phyloP scores from a whole-genome alignment of 306 rosid genomes.

The Quercus aquifolioides region DNA sequence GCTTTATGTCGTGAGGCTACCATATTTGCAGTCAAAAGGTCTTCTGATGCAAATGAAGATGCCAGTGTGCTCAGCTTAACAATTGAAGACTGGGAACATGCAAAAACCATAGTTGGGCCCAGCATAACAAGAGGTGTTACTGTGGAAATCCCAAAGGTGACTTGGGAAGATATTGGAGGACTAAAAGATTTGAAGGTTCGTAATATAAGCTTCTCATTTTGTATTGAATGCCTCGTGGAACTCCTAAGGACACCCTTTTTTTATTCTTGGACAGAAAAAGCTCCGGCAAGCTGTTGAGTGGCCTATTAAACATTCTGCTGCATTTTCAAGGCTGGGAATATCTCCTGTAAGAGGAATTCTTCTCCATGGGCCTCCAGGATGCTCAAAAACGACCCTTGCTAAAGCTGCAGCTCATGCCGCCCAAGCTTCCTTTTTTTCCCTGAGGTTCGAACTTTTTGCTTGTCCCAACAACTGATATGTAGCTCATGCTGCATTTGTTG shows the following conservation, averaged over 20 bases:
- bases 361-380: slow-evolving; percentile 96
- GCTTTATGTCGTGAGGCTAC: slow-evolving; percentile 81
- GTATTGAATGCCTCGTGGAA: slow-evolving; percentile 8
- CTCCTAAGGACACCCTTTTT: slow-evolving; percentile 1
- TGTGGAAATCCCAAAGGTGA: slow-evolving; percentile 81
- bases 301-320: slow-evolving; percentile 76
- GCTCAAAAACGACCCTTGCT: slow-evolving; percentile 94
- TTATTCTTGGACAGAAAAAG: slow-evolving; percentile 56
- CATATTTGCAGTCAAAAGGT: slow-evolving; percentile 48
- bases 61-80: slow-evolving; percentile 33
- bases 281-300: slow-evolving; percentile 90
- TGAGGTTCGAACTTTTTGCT: slow-evolving; percentile 54
- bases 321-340: slow-evolving; percentile 75
- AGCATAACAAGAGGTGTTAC: slow-evolving; percentile 93
- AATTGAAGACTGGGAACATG: slow-evolving; percentile 77
- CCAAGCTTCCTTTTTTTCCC: slow-evolving; percentile 85
- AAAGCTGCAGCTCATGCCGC: slow-evolving; percentile 97
- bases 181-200: slow-evolving; percentile 80
- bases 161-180: slow-evolving; percentile 95
- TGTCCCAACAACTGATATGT: background rate
- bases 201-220: slow-evolving; percentile 19
- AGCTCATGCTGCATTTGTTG: background rate
- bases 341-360: slow-evolving; percentile 89
- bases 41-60: slow-evolving; percentile 45
- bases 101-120: slow-evolving; percentile 64